Conservation (phyloP, 805 yeast species). For the Sporopachydermia quercuum region DNA sequence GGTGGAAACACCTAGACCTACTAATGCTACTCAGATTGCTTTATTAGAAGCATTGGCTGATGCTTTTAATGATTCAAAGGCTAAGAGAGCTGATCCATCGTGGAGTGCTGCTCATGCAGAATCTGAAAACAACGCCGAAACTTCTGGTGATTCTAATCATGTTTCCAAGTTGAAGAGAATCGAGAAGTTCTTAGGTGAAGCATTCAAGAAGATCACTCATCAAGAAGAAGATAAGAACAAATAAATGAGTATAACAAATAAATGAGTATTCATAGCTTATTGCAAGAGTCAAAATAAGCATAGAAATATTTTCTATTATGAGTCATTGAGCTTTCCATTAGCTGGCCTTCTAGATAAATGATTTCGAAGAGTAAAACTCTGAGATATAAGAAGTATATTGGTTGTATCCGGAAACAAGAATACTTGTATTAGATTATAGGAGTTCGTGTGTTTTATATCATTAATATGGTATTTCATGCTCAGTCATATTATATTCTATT, state of each 20-base stretch:
- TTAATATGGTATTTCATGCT: too few relatives aligned
- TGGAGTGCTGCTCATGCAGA: constrained; percentile 12
- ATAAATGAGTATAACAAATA: too few relatives aligned
- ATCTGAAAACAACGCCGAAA: background rate
- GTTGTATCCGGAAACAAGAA: too few relatives aligned
- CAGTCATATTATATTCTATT: too few relatives aligned
- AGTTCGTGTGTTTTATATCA: too few relatives aligned
- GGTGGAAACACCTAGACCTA: constrained; percentile 60
- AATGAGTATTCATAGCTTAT: too few relatives aligned
- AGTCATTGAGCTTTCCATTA: background rate
- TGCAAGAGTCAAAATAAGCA: background rate
- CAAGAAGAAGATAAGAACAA: constrained; percentile 16
- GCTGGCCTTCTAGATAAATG: too few relatives aligned
- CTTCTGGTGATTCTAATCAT: constrained; percentile 1
- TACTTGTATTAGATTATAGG: too few relatives aligned
- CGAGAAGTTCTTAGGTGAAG: constrained; percentile 41
- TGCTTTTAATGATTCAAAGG: constrained; percentile 65
- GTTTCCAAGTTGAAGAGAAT: constrained; percentile 34
- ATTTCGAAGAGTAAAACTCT: too few relatives aligned
- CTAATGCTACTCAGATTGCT: constrained; percentile 73
- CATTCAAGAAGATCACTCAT: constrained; percentile 33
- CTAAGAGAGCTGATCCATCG: constrained; percentile 49
- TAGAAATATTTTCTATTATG: background rate
- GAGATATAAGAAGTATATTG: too few relatives aligned
- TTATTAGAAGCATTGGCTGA: constrained; percentile 91